phyloP scores from a whole-genome alignment of 73 alveolate genomes.

The Paramecium caudatum region DNA sequence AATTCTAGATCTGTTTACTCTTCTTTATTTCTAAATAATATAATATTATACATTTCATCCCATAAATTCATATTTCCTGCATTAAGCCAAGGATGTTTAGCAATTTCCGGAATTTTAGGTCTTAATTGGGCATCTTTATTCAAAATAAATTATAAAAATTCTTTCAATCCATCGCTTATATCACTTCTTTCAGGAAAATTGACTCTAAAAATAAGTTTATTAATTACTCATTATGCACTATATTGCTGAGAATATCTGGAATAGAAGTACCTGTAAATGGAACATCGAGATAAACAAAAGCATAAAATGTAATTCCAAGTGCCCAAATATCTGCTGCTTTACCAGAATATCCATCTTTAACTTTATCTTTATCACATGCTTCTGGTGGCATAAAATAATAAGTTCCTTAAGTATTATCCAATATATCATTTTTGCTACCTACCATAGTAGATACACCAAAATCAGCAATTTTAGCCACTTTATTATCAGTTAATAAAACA shows the following conservation, averaged over 20 bases:
- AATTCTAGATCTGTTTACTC: neutral
- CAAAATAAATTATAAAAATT: slow-evolving; percentile 80
- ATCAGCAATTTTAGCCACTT: slow-evolving; percentile 94
- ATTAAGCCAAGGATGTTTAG: slow-evolving; percentile 69
- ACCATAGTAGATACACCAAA: slow-evolving; percentile 88
- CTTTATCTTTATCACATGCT: slow-evolving; percentile 80
- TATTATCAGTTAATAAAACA: slow-evolving; percentile 86
- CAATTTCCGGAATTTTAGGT: slow-evolving; percentile 34
- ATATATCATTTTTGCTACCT: slow-evolving; percentile 81
- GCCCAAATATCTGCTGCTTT: slow-evolving; percentile 98
- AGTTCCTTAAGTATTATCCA: slow-evolving; percentile 93
- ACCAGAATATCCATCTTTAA: slow-evolving; percentile 86
- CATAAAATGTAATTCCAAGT: slow-evolving; percentile 92
- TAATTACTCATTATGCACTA: slow-evolving; percentile 65
- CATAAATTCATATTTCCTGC: slow-evolving; percentile 12
- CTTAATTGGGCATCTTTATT: slow-evolving; percentile 93
- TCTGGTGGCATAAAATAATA: slow-evolving; percentile 98
- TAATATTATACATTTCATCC: slow-evolving; percentile 49
- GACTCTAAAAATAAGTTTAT: neutral
- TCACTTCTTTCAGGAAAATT: slow-evolving; percentile 82
- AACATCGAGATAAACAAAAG: slow-evolving; percentile 86
- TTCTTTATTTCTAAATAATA: neutral
- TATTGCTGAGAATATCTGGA: slow-evolving; percentile 85
- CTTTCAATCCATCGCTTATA: slow-evolving; percentile 83
- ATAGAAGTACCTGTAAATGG: slow-evolving; percentile 91